Conservation (phyloP, 331 rosid species). For the Quercus tomentella region DNA sequence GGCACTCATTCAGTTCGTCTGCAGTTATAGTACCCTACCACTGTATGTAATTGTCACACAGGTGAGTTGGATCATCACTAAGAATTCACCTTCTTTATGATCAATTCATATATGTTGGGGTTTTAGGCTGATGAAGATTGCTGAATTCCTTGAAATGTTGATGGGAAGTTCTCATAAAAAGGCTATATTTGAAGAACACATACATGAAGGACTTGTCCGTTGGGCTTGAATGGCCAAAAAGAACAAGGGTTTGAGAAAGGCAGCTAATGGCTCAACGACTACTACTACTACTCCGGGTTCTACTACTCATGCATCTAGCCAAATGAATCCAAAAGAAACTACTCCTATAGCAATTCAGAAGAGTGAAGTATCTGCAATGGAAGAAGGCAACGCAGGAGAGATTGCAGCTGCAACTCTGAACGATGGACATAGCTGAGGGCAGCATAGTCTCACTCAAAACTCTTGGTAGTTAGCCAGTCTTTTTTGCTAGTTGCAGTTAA, state of each 20-base stretch:
- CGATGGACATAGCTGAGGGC: not conserved
- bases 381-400: not conserved
- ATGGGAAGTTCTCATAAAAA: constrained; percentile 51
- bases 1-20: no score
- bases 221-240: constrained; percentile 6
- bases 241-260: constrained; percentile 20
- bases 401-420: not conserved
- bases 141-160: constrained; percentile 8
- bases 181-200: not conserved
- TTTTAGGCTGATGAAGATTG: not conserved
- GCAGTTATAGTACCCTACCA: no score
- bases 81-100: no score
- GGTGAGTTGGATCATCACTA: no score
- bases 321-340: no score
- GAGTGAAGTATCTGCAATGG: no score
- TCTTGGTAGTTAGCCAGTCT: not conserved
- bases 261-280: not conserved
- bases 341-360: no score
- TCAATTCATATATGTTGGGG: not conserved
- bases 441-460: not conserved
- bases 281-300: not conserved
- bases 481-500: not conserved
- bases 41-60: no score
- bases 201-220: no score
- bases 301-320: no score